Base-by-base conservation (phyloP, 768 basidiomycete genomes). In the Floccularia luteovirens region DNA sequence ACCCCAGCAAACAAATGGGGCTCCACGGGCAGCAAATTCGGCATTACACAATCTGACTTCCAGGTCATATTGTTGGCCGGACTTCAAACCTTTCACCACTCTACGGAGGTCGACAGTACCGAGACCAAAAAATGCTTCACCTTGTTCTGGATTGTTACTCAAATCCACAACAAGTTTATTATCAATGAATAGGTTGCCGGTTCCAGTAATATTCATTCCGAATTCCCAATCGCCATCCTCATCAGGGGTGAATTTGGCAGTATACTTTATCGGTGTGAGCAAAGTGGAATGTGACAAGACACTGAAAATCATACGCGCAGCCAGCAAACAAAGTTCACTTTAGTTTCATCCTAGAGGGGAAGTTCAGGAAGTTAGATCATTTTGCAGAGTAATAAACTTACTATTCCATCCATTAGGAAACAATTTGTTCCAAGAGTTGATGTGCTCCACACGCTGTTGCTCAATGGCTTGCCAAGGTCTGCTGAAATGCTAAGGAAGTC, bases 141-240 rank as follows among this genome's bases (percentile, higher is more conserved):
- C 68, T 19, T 45, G 57, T 7, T 48, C 42, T 4, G 65, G 63
- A 34, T 62, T 50, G 25, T 60, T 64, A 51, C 66, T 67, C 28
- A 71, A 58, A 45, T 75, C 71, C 31, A 75, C 61, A 39, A 68
- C 43, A 12, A 71, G 58, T 27, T 69, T 59, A 16, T 62, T 55
- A 45, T 78, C 66, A 36, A 82, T 43, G 60, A 70, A 80, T 16
- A 82, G 57, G 47, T 69, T 72, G 17, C 66, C 72, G 4, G 49
- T 40, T 16, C 71, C 71, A 12, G 68, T 64, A 34, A 69, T 46
- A 47, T 56, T 67, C 39, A 73, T 49, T 2, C 68, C 70, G 35
- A 81, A 55, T 39, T 74, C 68, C 62, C 70, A 67, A 50, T 75
- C 63, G 17, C 74, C 64, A 53, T 66, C 54, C 62, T 75, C 63